Conservation (phyloP, 179 eudicot species). For the Silene vulgaris region DNA sequence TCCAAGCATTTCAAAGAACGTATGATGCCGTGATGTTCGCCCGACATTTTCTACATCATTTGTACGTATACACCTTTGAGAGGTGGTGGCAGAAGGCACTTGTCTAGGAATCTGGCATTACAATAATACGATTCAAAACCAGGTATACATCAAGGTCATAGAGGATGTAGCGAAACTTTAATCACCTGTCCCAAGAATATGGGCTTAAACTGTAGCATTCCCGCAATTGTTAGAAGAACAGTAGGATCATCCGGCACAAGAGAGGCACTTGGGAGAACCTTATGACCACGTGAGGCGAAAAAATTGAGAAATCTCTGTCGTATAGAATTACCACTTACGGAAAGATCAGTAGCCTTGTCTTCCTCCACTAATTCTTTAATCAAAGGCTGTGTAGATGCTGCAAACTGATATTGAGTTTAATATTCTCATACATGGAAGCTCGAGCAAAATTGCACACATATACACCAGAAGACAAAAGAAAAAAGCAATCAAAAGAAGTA, state of each 20-base stretch:
- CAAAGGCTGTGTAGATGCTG: conserved; percentile 76
- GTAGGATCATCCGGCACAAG: conserved; percentile 99
- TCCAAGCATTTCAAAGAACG: conserved; percentile 99
- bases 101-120: conserved; percentile 62
- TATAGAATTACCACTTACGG: conserved; percentile 69
- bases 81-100: conserved; percentile 79
- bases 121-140: background rate
- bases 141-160: background rate
- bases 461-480: conserved; percentile 12
- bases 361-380: conserved; percentile 50
- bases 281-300: conserved; percentile 78
- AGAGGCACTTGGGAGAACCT: conserved; percentile 86
- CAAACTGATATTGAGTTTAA: conserved; percentile 36
- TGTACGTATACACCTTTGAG: conserved; percentile 93
- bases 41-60: conserved; percentile 97
- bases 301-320: conserved; percentile 71
- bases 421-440: conserved; percentile 22
- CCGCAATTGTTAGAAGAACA: conserved; percentile 89
- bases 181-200: conserved; percentile 89
- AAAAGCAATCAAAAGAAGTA: conserved; percentile 24
- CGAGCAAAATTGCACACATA: conserved; percentile 19
- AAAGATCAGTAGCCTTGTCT: conserved; percentile 36
- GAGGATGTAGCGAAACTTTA: background rate
- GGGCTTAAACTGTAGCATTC: conserved; percentile 99
- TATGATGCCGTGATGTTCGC: conserved; percentile 84